Conservation (phyloP, 768 basidiomycete species). For the Tricholoma matsutake region DNA sequence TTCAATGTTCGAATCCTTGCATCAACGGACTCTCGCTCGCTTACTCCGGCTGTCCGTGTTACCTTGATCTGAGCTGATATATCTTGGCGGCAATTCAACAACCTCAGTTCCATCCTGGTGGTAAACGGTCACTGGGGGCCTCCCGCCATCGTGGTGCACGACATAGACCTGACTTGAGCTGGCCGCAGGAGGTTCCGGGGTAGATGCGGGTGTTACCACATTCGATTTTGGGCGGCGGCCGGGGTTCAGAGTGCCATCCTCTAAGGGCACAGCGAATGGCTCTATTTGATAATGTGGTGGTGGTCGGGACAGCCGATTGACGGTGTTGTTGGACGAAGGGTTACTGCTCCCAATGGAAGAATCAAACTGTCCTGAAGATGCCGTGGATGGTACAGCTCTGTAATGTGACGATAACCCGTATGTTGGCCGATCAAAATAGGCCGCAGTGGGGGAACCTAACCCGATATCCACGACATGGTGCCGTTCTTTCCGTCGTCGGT, state of each 20-base stretch:
- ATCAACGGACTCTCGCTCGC: not conserved
- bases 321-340: conserved; percentile 3
- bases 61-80: conserved; percentile 19
- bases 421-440: conserved; percentile 13
- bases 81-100: conserved; percentile 58
- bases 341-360: conserved; percentile 14
- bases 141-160: conserved; percentile 59
- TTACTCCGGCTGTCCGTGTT: not conserved
- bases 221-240: not conserved
- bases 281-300: conserved; percentile 38
- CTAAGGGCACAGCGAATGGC: conserved; percentile 39
- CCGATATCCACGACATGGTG: conserved; percentile 26
- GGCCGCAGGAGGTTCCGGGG: not conserved
- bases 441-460: conserved; percentile 18
- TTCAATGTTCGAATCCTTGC: not conserved
- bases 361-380: conserved; percentile 10
- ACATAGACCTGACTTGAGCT: conserved; percentile 44
- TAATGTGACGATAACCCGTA: conserved; percentile 19
- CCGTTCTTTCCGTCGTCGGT: conserved; percentile 20
- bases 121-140: conserved; percentile 56
- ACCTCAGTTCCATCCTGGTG: conserved; percentile 53
- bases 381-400: conserved; percentile 25
- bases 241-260: conserved; percentile 24
- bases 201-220: not conserved
- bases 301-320: conserved; percentile 10